Base-by-base conservation (phyloP, 768 basidiomycete genomes). In the Lentinus tigrinus region DNA sequence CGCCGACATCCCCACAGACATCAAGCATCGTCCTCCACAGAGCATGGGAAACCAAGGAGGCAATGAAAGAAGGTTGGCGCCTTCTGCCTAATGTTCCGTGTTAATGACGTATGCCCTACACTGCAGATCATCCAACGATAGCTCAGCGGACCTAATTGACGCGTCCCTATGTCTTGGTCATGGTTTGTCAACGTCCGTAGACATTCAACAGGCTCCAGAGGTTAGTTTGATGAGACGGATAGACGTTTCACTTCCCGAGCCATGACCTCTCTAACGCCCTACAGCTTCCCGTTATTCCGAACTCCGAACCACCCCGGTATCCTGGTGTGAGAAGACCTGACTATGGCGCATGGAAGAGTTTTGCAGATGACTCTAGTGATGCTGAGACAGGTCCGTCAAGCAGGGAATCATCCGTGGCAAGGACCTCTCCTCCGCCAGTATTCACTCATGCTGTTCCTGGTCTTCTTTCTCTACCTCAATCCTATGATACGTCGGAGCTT, bases 261-360 rank as follows among this genome's bases (percentile, higher is more conserved):
- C 19, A 47, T 28, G 34, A 51, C 34, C 28, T 36, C 11, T 44
- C 14, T 23, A 28, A 38, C 34, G 1, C 27, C 28, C 36, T 26
- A 13, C n/a, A 31, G n/a, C n/a, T 13, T 17, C 34, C 39, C 24
- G 36, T 38, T 53, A 38, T 51, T 48, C 48, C 36, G 39, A 21
- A 14, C 11, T 14, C 36, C 6, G 26, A 54, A 21, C 36, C 40
- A 7, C 17, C 19, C 11, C 37, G 40, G 19, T 27, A 28, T 16
- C 10, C 26, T 3, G 48, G 49, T 19, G 47, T 49, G 14, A 42
- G 53, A 24, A 34, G 40, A 13, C 53, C 58, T 7, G 58, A 60
- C 34, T 61, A 61, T 39, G 60, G 60, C 23, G 47, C 52, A 28
- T 61, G 60, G 60, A 40, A 57, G 42, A 47, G 40, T 24, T 47